Base-by-base conservation (phyloP, 257 asterid genomes). In the Nicotiana paniculata region DNA sequence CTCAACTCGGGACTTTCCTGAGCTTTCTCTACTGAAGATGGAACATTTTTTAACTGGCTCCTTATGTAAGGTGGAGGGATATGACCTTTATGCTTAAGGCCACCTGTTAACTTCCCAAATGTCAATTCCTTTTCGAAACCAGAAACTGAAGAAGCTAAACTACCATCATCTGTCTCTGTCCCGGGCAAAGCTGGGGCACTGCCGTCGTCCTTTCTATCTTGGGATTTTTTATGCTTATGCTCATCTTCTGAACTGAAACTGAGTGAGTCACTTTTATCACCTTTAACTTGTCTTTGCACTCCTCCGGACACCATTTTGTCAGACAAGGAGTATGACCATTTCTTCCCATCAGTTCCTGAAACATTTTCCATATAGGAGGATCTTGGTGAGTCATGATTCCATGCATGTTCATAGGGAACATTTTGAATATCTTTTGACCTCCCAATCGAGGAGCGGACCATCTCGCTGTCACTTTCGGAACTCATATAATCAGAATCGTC, bases 101-200 rank as follows among this genome's bases (percentile, higher is more conserved):
- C 98, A 78, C 99, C 99, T 3, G 97, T 94, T 85, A 96, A 88
- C 84, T 86, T 92, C 68, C 90, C 96, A 68, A 91, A 91, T 81
- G 87, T 88, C 85, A 96, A 90, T 62, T 84, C 90, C 72, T 37
- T 89, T 65, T 67, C 89, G 39, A 78, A 81, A 46, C 83, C 87
- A 33, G 89, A 82, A 87, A 53, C 81, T 5, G 85, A 86, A 81
- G 43, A 55, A 33, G 80, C 67, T 21, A 66, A 68, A 57, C 16
- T 58, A 62, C 74, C 86, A 84, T 81, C 88, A 68, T 80, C 86
- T 57, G 72, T 51, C 58, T 53, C 43, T 33, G 58, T 35, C 58
- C 58, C 65, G 24, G 53, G 82, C 55, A 80, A 67, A 55, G 35
- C 59, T 58, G 84, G 55, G 55, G 81, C 33, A 28, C 62, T n/a